Evolutionary conservation across 2,329 filamentous ascomycete genomes (phyloP), one percentile per base, ranked within the genome.

Genomic region (Penicillium sp.): DNA sequence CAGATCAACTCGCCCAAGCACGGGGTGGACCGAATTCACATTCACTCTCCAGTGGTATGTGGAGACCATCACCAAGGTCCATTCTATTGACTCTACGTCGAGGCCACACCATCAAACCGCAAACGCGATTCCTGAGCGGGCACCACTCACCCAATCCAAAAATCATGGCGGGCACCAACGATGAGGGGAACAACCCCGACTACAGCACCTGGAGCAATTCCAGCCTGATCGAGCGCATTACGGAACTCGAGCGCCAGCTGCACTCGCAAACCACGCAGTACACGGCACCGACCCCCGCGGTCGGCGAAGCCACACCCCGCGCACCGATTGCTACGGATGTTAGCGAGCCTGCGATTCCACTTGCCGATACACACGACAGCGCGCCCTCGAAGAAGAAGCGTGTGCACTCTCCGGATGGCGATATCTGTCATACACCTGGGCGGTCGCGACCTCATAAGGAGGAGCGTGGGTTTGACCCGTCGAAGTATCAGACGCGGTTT

Each of bases 401-500:
- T 15, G 56, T 61, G 8, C 56, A 58, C 28, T 66, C 67, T 24
- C 63, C 68, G 9, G 68, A 66, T 1, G 62, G 69, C 10, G 69
- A 75, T 53, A 68, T 71, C 40, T 69, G 70, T 28, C 70, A 70
- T 30, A 65, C 65, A 7, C 66, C 64, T 50, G 64, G 63, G 38
- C 60, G 62, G 8, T 56, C 58, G 56, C 76, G 78, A n/a, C 68
- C 73, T 24, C 62, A 73, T 61, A 74, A 85, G 70, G 83, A 79
- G 65, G 69, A 71, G 63, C 81, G 84, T 65, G 81, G 82, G 56
- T 89, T 97, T 72, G 92, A 98, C 74, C 88, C 91, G 0, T 88
- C 88, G 15, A 90, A 88, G 73, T 97, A 97, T 77, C 85, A 87
- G 38, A 96, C 92, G 1, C 88, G 95, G 51, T 88, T 90, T 63